Conservation (phyloP, 805 yeast genomes). For the Isabelozyma gotoi region DNA sequence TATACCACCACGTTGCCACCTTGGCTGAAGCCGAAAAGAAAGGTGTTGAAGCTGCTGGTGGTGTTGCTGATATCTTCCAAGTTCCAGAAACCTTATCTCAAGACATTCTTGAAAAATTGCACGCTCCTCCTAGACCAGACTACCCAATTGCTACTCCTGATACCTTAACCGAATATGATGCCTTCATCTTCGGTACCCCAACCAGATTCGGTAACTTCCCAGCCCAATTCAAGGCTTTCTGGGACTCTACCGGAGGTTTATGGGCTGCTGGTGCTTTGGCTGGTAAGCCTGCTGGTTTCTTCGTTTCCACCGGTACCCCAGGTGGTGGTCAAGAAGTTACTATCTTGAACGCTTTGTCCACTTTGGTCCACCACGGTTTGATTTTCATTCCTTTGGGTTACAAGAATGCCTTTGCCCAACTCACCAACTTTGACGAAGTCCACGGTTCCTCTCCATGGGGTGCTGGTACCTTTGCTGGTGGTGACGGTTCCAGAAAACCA, state of each 20-base stretch:
- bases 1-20: conserved; percentile 71
- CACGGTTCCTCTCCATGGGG: conserved; percentile 89
- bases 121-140: conserved; percentile 54
- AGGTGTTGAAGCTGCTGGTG: conserved; percentile 72
- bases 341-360: conserved; percentile 59
- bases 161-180: conserved; percentile 66
- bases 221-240: conserved; percentile 73
- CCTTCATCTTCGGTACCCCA: conserved; percentile 81
- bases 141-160: conserved; percentile 63
- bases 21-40: conserved; percentile 66
- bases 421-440: conserved; percentile 57
- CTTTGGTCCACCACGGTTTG: conserved; percentile 78
- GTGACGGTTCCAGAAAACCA: conserved; percentile 74
- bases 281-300: conserved; percentile 75
- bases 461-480: conserved; percentile 77
- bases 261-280: conserved; percentile 75
- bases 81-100: conserved; percentile 71
- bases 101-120: conserved; percentile 54
- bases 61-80: conserved; percentile 67
- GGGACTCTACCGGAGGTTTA: conserved; percentile 75
- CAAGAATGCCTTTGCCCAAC: conserved; percentile 52
- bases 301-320: conserved; percentile 69
- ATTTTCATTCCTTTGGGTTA: conserved; percentile 78
- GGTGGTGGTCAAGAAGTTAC: conserved; percentile 88
- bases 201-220: conserved; percentile 83